phyloP scores from a whole-genome alignment of 768 basidiomycete genomes.

The Kwoniella sp. region DNA sequence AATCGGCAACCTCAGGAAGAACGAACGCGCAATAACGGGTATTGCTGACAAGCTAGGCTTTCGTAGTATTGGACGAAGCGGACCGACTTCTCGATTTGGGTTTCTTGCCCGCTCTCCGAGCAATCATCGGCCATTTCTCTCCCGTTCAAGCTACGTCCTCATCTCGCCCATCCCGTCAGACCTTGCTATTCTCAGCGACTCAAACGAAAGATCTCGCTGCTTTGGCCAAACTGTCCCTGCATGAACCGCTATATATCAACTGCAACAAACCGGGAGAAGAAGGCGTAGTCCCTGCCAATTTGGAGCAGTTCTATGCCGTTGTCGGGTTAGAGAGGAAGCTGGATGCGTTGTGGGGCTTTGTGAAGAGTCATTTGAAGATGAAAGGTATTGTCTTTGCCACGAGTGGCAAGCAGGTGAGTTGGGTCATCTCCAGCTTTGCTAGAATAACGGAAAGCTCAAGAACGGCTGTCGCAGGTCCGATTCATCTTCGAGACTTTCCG shows the following conservation, averaged over 20 bases:
- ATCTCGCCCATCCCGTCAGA: constrained; percentile 65
- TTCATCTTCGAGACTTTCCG: constrained; percentile 95
- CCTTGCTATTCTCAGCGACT: constrained; percentile 93
- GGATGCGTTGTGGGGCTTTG: constrained; percentile 88
- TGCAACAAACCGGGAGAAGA: constrained; percentile 57
- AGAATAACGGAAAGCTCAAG: background rate
- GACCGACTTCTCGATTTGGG: constrained; percentile 97
- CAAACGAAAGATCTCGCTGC: constrained; percentile 75
- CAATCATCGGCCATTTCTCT: constrained; percentile 87
- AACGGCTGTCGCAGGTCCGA: constrained; percentile 62
- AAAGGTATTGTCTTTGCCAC: constrained; percentile 94
- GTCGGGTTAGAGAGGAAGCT: constrained; percentile 84
- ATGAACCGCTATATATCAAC: constrained; percentile 73
- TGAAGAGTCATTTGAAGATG: constrained; percentile 86
- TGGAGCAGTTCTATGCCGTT: constrained; percentile 87
- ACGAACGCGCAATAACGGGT: too few species aligned
- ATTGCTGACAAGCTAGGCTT: background rate
- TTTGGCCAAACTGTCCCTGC: constrained; percentile 78
- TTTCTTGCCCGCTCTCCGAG: constrained; percentile 82
- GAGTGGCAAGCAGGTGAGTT: constrained; percentile 79
- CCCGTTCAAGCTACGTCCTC: constrained; percentile 19
- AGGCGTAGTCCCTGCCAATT: constrained; percentile 66
- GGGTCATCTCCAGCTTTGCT: background rate
- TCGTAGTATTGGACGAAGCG: constrained; percentile 87
- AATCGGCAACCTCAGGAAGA: too few species aligned